These are phyloP conservation scores for Saturnispora gosingensis DNA, from an alignment of 805 yeast genomes.

Conservation along the genomic window DNA sequence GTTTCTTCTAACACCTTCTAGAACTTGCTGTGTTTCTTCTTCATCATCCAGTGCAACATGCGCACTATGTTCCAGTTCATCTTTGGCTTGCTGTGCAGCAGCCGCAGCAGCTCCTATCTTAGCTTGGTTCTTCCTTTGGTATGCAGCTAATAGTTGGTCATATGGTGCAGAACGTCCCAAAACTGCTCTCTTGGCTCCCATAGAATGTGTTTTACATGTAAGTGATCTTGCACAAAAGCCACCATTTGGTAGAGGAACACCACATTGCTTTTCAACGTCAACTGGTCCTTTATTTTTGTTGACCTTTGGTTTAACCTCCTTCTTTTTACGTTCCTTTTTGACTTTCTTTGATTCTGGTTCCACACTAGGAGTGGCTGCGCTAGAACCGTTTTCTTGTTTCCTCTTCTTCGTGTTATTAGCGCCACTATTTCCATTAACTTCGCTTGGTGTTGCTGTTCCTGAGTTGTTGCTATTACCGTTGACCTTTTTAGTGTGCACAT, in stretches of 20 bases:
- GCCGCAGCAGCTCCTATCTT: constrained; percentile 78
- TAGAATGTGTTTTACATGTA: constrained; percentile 95
- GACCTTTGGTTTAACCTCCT: constrained; percentile 30
- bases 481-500: neutral
- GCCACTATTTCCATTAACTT: neutral
- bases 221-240: constrained; percentile 92
- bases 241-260: constrained; percentile 90
- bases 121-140: constrained; percentile 88
- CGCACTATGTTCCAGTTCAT: constrained; percentile 44
- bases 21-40: constrained; percentile 85
- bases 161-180: constrained; percentile 89
- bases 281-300: constrained; percentile 70
- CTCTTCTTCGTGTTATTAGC: neutral
- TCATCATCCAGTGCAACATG: constrained; percentile 63
- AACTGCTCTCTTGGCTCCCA: constrained; percentile 97
- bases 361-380: constrained; percentile 18
- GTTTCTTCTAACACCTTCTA: constrained; percentile 79
- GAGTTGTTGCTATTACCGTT: constrained; percentile 12
- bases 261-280: constrained; percentile 91
- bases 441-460: constrained; percentile 2
- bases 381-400: neutral
- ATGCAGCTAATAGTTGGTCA: constrained; percentile 77
- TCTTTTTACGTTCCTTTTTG: constrained; percentile 15
- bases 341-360: constrained; percentile 10
- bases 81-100: constrained; percentile 67